Evolutionary conservation across 768 basidiomycete genomes (phyloP).

Genomic region (Xerocomellus amylosporus): DNA sequence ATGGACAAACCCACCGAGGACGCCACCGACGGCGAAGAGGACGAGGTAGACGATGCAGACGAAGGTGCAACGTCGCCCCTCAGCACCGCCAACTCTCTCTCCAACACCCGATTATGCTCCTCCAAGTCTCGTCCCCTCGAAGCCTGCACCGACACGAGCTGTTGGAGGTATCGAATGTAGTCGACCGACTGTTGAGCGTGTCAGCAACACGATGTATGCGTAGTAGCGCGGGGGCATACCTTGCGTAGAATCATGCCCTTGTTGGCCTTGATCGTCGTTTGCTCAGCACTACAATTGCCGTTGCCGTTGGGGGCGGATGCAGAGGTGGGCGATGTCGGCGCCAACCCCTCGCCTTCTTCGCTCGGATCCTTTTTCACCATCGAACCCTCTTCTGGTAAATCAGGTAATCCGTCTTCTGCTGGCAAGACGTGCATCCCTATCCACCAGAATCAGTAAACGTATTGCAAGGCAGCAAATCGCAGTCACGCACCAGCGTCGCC

Average conservation of each 20-base stretch:
- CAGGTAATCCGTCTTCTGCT: slow-evolving; percentile 26
- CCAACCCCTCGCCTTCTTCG: slow-evolving; percentile 27
- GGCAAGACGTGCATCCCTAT: slow-evolving; percentile 27
- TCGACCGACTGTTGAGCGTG: slow-evolving; percentile 40
- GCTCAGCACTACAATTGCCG: slow-evolving; percentile 23
- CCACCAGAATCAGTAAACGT: background rate
- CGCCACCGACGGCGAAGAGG: slow-evolving; percentile 16
- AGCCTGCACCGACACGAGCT: slow-evolving; percentile 78
- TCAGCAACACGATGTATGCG: slow-evolving; percentile 7
- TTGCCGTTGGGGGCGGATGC: slow-evolving; percentile 12
- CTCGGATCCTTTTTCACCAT: slow-evolving; percentile 29
- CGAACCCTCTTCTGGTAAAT: slow-evolving; percentile 29
- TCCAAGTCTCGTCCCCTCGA: slow-evolving; percentile 78
- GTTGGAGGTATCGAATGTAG: slow-evolving; percentile 74
- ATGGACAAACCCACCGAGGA: slow-evolving; percentile 20
- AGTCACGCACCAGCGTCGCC: slow-evolving; percentile 21
- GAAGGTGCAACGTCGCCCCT: slow-evolving; percentile 17
- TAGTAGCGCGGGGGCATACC: slow-evolving; percentile 32
- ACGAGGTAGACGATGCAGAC: slow-evolving; percentile 13
- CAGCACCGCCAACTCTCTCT: slow-evolving; percentile 27
- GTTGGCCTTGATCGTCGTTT: slow-evolving; percentile 75
- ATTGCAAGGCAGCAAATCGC: background rate
- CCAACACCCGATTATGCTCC: slow-evolving; percentile 52
- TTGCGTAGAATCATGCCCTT: slow-evolving; percentile 92
- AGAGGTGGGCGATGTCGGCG: slow-evolving; percentile 21